Conservation (phyloP, 2,329 filamentous ascomycete genomes). For the Cercospora canescens region DNA sequence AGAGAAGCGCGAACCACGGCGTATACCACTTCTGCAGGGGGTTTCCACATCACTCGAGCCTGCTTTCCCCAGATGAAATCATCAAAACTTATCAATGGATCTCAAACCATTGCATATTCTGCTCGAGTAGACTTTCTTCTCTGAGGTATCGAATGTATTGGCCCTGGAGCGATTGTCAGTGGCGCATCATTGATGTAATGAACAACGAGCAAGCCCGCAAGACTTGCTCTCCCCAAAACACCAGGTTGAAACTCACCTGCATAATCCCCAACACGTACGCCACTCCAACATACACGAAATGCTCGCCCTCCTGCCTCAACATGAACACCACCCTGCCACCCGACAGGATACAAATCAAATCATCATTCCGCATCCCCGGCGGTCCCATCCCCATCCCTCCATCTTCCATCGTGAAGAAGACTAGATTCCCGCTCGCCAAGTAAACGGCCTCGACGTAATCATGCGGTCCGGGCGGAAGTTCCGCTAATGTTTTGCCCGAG, state of each 20-base stretch:
- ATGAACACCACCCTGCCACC: neutral
- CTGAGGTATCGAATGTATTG: neutral
- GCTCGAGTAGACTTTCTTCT: constrained; percentile 1
- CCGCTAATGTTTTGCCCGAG: neutral
- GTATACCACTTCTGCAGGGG: too few relatives aligned
- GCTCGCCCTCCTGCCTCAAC: neutral
- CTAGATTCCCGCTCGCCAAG: neutral
- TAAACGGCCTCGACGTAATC: neutral
- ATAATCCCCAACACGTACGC: constrained; percentile 11
- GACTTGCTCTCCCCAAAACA: neutral
- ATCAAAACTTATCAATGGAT: constrained; percentile 2
- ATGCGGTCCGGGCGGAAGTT: neutral
- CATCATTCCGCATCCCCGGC: neutral
- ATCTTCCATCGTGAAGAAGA: constrained; percentile 2
- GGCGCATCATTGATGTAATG: neutral
- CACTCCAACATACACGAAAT: neutral
- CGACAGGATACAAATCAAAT: neutral
- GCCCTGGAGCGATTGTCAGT: neutral
- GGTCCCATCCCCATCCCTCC: neutral
- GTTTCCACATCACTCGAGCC: neutral
- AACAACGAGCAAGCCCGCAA: neutral
- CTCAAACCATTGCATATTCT: neutral
- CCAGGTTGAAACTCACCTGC: constrained; percentile 8
- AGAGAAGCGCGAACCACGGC: too few relatives aligned
- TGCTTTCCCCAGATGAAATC: neutral